Percentiles rank a stretch among this genome's conserved stretches.
Conservation (phyloP, 2,329 filamentous ascomycete species). For the Metarhizium robertsii region DNA sequence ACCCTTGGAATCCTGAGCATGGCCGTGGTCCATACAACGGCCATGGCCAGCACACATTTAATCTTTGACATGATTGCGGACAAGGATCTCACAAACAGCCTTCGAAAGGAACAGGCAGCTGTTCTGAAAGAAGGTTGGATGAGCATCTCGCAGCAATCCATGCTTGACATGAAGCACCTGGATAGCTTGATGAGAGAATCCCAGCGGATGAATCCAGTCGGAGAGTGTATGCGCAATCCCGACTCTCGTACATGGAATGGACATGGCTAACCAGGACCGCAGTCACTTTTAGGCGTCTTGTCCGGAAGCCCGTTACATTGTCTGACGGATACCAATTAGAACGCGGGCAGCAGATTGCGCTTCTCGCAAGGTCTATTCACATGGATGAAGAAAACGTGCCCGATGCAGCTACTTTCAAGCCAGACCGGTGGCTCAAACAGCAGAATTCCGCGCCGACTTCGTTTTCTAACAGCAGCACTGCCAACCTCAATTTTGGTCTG, state of each 20-base stretch:
- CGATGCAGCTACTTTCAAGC: conserved; percentile 5
- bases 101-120: conserved; percentile 5
- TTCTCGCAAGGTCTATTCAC: conserved; percentile 8
- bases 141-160: conserved; percentile 8
- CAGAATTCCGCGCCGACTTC: neutral
- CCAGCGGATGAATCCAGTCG: conserved; percentile 11
- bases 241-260: neutral
- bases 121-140: conserved; percentile 5
- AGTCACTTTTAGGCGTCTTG: conserved; percentile 11
- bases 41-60: conserved; percentile 11
- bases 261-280: neutral
- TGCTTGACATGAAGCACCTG: conserved; percentile 12
- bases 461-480: conserved; percentile 9
- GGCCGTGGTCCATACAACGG: conserved; percentile 12
- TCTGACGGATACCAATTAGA: conserved; percentile 8
- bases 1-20: conserved; percentile 11
- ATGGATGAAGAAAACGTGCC: conserved; percentile 2
- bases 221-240: conserved; percentile 5
- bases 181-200: conserved; percentile 13
- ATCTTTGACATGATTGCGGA: conserved; percentile 9
- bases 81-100: neutral
- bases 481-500: conserved; percentile 11
- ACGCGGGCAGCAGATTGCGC: conserved; percentile 8
- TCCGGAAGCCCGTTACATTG: conserved; percentile 6
- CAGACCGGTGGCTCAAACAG: conserved; percentile 6